Evolutionary conservation across 352 stramenopile genomes (phyloP).

Genomic region (Globisporangium abappressorium): DNA sequence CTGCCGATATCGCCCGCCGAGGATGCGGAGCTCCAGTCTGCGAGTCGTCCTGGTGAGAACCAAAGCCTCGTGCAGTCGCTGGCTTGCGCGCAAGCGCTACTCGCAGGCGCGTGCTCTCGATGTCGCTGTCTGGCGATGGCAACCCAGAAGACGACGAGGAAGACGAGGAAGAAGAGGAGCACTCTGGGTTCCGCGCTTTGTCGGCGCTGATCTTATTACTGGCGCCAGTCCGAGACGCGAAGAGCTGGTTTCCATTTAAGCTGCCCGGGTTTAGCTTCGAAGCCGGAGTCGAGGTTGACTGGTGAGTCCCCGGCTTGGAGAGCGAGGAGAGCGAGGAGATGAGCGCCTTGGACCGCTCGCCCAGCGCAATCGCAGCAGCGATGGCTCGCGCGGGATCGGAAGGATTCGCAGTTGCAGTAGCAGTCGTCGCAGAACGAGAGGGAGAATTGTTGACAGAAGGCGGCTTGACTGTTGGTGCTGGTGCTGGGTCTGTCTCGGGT

Average conservation of each 20-base stretch:
- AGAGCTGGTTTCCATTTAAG: neutral
- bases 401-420: neutral
- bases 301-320: slow-evolving; percentile 1
- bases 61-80: neutral
- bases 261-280: neutral
- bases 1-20: slow-evolving; percentile 21
- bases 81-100: slow-evolving; percentile 4
- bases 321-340: slow-evolving; percentile 37
- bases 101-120: slow-evolving; percentile 2
- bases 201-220: neutral
- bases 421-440: neutral
- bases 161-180: slow-evolving; percentile 20
- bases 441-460: neutral
- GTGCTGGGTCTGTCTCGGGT: neutral
- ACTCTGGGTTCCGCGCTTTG: slow-evolving; percentile 10
- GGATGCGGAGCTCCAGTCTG: neutral
- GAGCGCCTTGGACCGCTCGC: slow-evolving; percentile 36
- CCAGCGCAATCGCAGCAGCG: slow-evolving; percentile 31
- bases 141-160: slow-evolving; percentile 22
- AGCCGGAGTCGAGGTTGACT: neutral
- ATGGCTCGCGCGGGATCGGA: slow-evolving; percentile 21
- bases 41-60: neutral
- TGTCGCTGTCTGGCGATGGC: slow-evolving; percentile 14
- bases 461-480: neutral
- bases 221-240: slow-evolving; percentile 7